Conservation (phyloP, 345 rosid genomes). For the Euclidium syriacum region DNA sequence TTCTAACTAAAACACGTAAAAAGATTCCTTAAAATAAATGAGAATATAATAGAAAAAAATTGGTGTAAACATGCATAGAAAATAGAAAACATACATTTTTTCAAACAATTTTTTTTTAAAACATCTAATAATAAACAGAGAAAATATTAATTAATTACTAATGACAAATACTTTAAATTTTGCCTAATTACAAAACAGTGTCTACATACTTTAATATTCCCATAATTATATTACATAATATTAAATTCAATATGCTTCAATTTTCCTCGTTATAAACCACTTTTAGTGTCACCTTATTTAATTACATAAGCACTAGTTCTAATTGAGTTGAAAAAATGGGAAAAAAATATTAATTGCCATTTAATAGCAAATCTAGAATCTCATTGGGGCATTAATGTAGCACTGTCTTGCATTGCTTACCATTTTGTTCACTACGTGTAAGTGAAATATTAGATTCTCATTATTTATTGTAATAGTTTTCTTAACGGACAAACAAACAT, state of each 20-base stretch:
- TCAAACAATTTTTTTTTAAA: no score
- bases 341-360: not conserved
- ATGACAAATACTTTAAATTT: not conserved
- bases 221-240: not conserved
- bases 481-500: not conserved
- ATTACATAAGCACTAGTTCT: not conserved
- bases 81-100: no score
- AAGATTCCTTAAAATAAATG: no score
- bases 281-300: not conserved
- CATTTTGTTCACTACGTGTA: slow-evolving; percentile 7
- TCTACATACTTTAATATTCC: not conserved
- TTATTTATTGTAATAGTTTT: not conserved
- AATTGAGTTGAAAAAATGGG: not conserved
- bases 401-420: slow-evolving; percentile 4
- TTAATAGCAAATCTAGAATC: not conserved
- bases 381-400: no score
- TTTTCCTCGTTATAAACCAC: slow-evolving; percentile 1
- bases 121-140: no score
- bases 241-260: not conserved
- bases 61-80: no score
- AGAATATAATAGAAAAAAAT: no score
- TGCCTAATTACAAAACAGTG: not conserved
- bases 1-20: no score
- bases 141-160: not conserved
- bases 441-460: slow-evolving; percentile 2